Conservation (phyloP, 352 stramenopile genomes). For the Elongisporangium anandrum region DNA sequence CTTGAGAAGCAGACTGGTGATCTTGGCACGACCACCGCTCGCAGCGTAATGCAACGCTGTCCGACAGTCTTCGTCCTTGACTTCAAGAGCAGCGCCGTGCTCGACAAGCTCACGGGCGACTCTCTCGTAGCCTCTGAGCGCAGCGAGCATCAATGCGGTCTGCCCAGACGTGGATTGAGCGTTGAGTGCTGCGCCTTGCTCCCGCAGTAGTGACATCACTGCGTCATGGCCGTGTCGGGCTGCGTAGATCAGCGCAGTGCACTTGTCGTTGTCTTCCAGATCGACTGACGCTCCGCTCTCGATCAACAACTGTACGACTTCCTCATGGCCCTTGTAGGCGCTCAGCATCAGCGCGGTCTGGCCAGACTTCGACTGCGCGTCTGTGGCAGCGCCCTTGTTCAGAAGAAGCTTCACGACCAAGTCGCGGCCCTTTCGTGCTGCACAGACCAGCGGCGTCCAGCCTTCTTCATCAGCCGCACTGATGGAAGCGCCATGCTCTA, state of each 20-base stretch:
- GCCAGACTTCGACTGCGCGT: conserved; percentile 14
- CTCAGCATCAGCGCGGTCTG: conserved; percentile 16
- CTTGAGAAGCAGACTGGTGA: conserved; percentile 62
- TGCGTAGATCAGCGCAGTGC: neutral
- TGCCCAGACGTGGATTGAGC: conserved; percentile 2
- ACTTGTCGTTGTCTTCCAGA: neutral
- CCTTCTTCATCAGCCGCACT: conserved; percentile 6
- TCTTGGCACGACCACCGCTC: conserved; percentile 42
- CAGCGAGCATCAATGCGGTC: conserved; percentile 19
- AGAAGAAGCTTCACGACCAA: conserved; percentile 15
- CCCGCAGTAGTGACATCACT: neutral
- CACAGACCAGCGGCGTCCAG: conserved; percentile 20
- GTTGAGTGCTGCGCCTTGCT: neutral
- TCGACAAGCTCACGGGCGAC: conserved; percentile 1
- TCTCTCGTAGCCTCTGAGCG: conserved; percentile 6
- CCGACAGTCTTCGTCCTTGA: conserved; percentile 39
- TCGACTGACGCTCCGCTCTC: conserved; percentile 9
- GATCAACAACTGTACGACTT: conserved; percentile 13
- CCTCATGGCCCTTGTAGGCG: conserved; percentile 11
- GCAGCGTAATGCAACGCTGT: conserved; percentile 58
- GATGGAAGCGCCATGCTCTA: conserved; percentile 12
- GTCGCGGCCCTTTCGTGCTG: conserved; percentile 9
- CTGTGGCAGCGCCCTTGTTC: conserved; percentile 7
- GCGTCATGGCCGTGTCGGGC: neutral
- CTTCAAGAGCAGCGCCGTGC: conserved; percentile 1